These are phyloP conservation scores for Pyrus hybrid DNA, from an alignment of 331 rosid species.

Conservation along the genomic window DNA sequence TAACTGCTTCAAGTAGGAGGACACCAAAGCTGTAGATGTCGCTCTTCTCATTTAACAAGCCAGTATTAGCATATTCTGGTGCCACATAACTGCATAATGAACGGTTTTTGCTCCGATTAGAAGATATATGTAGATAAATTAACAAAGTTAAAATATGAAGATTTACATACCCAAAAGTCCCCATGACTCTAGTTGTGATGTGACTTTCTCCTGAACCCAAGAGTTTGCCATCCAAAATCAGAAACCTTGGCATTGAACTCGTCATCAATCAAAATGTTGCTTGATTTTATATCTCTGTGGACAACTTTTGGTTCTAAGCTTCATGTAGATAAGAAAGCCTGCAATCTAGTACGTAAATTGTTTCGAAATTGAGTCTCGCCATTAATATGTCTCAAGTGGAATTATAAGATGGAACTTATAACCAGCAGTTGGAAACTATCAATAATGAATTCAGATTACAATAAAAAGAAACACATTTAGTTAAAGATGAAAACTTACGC, in stretches of 20 bases:
- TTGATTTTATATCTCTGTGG: slow-evolving; percentile 90
- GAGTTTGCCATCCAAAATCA: slow-evolving; percentile 95
- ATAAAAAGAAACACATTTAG: background rate
- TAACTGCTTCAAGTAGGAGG: slow-evolving; percentile 76
- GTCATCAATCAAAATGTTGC: slow-evolving; percentile 84
- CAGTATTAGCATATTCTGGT: slow-evolving; percentile 94
- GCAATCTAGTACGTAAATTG: slow-evolving; percentile 22
- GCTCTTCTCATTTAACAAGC: slow-evolving; percentile 93
- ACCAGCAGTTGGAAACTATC: too few species aligned
- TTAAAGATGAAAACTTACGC: slow-evolving; percentile 67
- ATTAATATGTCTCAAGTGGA: background rate
- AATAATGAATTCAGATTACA: too few species aligned
- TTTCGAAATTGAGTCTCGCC: background rate
- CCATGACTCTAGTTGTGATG: slow-evolving; percentile 99
- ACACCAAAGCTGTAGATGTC: slow-evolving; percentile 98
- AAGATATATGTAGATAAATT: background rate
- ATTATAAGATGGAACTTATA: background rate
- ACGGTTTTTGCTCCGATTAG: slow-evolving; percentile 5
- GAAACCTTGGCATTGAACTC: slow-evolving; percentile 95
- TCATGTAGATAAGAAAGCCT: slow-evolving; percentile 97
- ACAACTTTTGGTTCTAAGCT: slow-evolving; percentile 96
- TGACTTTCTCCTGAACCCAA: slow-evolving; percentile 91
- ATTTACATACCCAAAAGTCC: slow-evolving; percentile 80
- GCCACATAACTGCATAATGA: slow-evolving; percentile 76
- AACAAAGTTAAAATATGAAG: background rate